phyloP scores from a whole-genome alignment of 306 rosid species.

The Begonia fuchsioides region DNA sequence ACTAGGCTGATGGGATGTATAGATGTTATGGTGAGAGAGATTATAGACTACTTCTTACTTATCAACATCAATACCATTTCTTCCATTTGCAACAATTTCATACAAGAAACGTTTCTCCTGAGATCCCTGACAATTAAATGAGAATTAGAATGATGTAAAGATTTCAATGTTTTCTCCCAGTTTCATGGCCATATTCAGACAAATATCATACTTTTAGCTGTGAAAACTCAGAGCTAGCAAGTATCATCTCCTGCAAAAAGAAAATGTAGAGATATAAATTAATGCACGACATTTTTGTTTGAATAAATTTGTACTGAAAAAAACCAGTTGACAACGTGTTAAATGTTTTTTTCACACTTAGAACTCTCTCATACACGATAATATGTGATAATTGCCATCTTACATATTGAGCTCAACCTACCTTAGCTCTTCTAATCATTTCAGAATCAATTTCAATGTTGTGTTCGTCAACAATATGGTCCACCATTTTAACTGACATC shows the following conservation, averaged over 20 bases:
- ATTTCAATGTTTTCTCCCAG: not conserved
- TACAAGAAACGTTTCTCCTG: constrained; percentile 68
- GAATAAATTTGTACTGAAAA: constrained; percentile 1
- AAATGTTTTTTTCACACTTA: no score
- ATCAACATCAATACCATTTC: constrained; percentile 97
- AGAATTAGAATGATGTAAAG: not conserved
- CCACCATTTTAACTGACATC: constrained; percentile 80
- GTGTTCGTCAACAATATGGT: constrained; percentile 69
- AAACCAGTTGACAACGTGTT: not conserved
- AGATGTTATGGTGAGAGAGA: no score
- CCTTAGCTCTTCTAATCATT: constrained; percentile 69
- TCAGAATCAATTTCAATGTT: constrained; percentile 50
- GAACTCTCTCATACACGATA: no score
- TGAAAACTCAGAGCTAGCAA: constrained; percentile 61
- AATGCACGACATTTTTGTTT: not conserved
- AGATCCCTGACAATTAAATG: constrained; percentile 31
- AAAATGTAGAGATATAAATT: not conserved
- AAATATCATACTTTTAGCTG: constrained; percentile 35
- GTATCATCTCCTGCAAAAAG: constrained; percentile 71
- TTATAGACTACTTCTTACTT: constrained; percentile 34
- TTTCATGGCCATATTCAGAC: not conserved
- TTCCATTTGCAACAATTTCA: constrained; percentile 96
- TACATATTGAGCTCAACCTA: constrained; percentile 8
- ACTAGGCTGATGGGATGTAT: not conserved
- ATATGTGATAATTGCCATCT: no score